Base-by-base conservation (phyloP, 345 rosid genomes). In the Angophora floribunda region DNA sequence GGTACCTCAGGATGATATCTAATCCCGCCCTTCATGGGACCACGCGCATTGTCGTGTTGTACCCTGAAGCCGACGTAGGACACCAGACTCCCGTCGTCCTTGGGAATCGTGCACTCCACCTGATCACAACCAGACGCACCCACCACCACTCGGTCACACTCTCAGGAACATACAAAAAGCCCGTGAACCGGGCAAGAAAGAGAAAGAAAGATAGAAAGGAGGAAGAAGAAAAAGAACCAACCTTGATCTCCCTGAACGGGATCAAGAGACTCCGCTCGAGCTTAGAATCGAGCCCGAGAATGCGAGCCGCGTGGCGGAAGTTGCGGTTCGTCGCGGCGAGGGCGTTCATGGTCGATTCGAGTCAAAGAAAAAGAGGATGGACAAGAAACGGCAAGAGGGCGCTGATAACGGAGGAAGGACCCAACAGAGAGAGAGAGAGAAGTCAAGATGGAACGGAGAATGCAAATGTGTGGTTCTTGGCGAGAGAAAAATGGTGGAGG, bases 1-100 rank as follows among this genome's bases (percentile, higher is more conserved):
- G 75, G 44, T 87, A 97, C 99, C 99, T 98, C 99, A 63, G 96
- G 99, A 91, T 98, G 99, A 89, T 95, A 98, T 95, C 99, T 94
- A 94, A 98, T 98, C 49, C 99, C 99, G 52, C 99, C 99, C 91
- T 98, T 98, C 99, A 98, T 98, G 92, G 99, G 99, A 22, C 99
- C 99, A 85, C 99, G 99, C 84, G 99, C 92, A 92, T 98, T 97
- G 90, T 98, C 99, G 88, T 98, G 99, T 85, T 98, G 99, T 44
- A 98, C 98, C 93, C 99, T 95, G 87, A 98, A 98, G 87, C 99
- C 99, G 61, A 98, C 90, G 91, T 93, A 97, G 1, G 99, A 95
- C 21, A 91, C 98, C 86, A 98, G 91, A 86, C 94, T 96, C 30
- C 99, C 99, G 89, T 98, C 99, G 88, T 98, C 99, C 89, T 94